Evolutionary conservation across 2,329 filamentous ascomycete species (phyloP).

Genomic region (Zasmidium cellare): DNA sequence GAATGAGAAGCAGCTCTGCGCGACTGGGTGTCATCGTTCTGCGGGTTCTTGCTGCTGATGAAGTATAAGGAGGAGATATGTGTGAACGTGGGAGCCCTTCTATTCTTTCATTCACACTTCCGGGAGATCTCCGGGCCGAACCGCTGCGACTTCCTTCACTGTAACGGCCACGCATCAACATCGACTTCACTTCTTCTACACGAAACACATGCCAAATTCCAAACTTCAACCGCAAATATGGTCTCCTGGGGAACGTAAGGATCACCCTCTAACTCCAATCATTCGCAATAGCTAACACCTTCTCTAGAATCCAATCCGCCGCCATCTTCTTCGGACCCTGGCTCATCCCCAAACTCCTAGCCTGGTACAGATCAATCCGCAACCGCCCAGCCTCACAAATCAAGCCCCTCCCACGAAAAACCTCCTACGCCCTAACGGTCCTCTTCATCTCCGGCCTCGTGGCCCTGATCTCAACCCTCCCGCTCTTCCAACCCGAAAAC

Average conservation of each 20-base stretch:
- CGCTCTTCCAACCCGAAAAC: conserved; percentile 72
- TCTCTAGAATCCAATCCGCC: conserved; percentile 44
- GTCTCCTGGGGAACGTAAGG: background rate
- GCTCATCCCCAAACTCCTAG: conserved; percentile 65
- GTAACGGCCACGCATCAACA: background rate
- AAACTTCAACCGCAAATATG: background rate
- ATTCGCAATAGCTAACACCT: background rate
- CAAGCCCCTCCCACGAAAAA: conserved; percentile 55
- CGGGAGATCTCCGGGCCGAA: background rate
- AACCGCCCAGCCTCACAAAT: conserved; percentile 39
- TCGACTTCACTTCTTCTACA: background rate
- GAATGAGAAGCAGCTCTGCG: too few relatives aligned
- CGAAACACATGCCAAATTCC: too few relatives aligned
- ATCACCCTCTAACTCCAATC: background rate
- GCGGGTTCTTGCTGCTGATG: too few relatives aligned
- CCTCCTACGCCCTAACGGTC: conserved; percentile 60
- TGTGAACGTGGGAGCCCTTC: too few relatives aligned
- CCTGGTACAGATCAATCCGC: conserved; percentile 61
- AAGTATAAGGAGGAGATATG: too few relatives aligned
- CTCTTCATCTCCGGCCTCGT: conserved; percentile 57
- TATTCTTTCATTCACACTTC: too few relatives aligned
- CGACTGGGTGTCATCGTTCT: too few relatives aligned
- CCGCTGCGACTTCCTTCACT: background rate
- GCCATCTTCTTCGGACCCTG: conserved; percentile 66
- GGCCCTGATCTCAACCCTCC: conserved; percentile 64